phyloP scores from a whole-genome alignment of 179 eudicot species.

The Camellia oleifera region DNA sequence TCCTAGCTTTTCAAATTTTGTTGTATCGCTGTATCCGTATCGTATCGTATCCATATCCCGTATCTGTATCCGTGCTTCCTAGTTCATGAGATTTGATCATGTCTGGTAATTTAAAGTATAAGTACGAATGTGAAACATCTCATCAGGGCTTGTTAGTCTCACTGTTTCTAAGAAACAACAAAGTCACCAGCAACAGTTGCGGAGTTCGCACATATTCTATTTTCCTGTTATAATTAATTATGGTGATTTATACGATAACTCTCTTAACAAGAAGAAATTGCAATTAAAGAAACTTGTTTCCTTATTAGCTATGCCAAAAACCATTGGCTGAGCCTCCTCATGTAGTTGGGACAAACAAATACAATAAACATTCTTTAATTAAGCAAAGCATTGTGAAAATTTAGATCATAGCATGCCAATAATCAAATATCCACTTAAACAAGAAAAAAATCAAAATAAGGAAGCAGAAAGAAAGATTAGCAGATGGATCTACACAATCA shows the following conservation, averaged over 20 bases:
- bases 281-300: slow-evolving; percentile 7
- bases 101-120: not conserved
- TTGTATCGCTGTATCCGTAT: too few relatives aligned
- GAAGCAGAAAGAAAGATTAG: slow-evolving; percentile 2
- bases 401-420: not conserved
- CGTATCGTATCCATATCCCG: too few relatives aligned
- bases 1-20: too few relatives aligned
- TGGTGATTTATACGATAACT: not conserved
- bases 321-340: not conserved
- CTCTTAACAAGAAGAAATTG: not conserved
- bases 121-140: not conserved
- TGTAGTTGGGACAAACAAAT: slow-evolving; percentile 1
- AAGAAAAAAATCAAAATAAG: not conserved
- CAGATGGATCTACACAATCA: not conserved
- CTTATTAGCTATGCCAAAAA: not conserved
- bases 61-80: too few relatives aligned
- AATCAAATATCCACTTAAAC: not conserved
- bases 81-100: not conserved
- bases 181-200: not conserved
- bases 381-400: not conserved
- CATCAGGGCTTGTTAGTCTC: not conserved
- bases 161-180: not conserved
- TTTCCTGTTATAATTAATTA: not conserved
- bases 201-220: not conserved
- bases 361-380: not conserved